phyloP scores from a whole-genome alignment of 139 green algal species.

The Desmodesmus armatus region DNA sequence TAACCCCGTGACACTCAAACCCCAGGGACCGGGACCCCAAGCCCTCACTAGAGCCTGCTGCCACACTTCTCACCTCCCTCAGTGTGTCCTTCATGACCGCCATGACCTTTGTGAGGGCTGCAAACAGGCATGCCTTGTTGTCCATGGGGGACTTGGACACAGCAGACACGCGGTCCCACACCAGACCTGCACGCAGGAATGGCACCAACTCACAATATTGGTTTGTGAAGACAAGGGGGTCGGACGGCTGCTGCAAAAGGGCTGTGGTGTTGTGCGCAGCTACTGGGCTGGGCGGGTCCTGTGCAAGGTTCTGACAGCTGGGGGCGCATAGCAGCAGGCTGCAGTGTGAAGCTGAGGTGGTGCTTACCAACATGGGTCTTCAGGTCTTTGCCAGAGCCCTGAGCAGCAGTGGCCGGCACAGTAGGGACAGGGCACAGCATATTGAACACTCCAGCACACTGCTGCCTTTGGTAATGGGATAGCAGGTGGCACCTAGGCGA shows the following conservation, averaged over 20 bases:
- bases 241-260: too few species aligned
- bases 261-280: too few species aligned
- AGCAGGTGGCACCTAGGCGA: not conserved
- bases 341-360: not conserved
- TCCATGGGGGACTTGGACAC: conserved; percentile 28
- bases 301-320: too few species aligned
- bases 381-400: conserved; percentile 6
- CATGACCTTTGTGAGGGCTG: conserved; percentile 12
- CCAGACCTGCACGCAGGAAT: conserved; percentile 1
- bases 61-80: conserved; percentile 41
- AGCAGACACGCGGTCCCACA: conserved; percentile 36
- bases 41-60: too few species aligned
- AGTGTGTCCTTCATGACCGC: conserved; percentile 45
- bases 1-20: too few species aligned
- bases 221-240: too few species aligned
- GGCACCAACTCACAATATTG: too few species aligned
- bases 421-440: not conserved
- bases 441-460: not conserved
- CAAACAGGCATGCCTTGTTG: conserved; percentile 48
- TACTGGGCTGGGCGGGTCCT: too few species aligned
- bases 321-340: too few species aligned
- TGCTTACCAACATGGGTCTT: conserved; percentile 23
- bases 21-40: too few species aligned
- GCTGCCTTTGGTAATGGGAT: not conserved
- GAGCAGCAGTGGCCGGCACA: not conserved